Percentiles rank a stretch among this genome's conserved stretches.
Evolutionary conservation across 345 rosid genomes (phyloP).

Genomic region (Salix exigua): DNA sequence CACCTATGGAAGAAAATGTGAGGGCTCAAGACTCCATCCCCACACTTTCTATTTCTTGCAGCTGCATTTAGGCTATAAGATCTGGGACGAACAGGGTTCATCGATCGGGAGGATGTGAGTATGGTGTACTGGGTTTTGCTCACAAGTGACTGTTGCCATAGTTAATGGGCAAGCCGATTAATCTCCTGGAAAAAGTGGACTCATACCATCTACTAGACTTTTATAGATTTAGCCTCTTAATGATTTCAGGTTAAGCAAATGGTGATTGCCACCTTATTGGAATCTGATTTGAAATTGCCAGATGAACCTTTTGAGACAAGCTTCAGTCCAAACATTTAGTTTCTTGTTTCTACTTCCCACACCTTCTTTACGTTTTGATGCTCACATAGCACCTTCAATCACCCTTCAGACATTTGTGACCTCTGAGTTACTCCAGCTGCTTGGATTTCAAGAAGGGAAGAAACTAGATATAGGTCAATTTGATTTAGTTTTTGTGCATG

Average conservation of each 20-base stretch:
- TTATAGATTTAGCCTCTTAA: neutral
- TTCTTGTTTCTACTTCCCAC: neutral
- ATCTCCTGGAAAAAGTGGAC: neutral
- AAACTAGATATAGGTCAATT: conserved; percentile 41
- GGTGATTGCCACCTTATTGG: conserved; percentile 67
- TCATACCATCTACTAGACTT: neutral
- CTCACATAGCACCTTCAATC: neutral
- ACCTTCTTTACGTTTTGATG: neutral
- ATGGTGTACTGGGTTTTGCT: neutral
- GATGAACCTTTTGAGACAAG: conserved; percentile 65
- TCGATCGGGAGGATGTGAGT: conserved; percentile 80
- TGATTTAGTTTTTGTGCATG: conserved; percentile 67
- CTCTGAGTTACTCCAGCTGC: conserved; percentile 43
- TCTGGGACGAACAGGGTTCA: conserved; percentile 78
- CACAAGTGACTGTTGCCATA: neutral
- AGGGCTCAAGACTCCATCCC: conserved; percentile 27
- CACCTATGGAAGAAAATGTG: conserved; percentile 79
- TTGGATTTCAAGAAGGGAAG: conserved; percentile 72
- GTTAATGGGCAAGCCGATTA: neutral
- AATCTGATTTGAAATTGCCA: conserved; percentile 51
- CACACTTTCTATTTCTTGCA: conserved; percentile 28
- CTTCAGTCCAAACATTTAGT: neutral
- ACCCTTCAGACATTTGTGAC: conserved; percentile 54
- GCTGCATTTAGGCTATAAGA: conserved; percentile 85
- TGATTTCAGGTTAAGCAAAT: conserved; percentile 71